A percentile compares a stretch with the other conserved stretches of the same genome.
These are phyloP conservation scores for Heracleum sosnowskyi DNA, from an alignment of 129 eudicot species.

Conservation along the genomic window DNA sequence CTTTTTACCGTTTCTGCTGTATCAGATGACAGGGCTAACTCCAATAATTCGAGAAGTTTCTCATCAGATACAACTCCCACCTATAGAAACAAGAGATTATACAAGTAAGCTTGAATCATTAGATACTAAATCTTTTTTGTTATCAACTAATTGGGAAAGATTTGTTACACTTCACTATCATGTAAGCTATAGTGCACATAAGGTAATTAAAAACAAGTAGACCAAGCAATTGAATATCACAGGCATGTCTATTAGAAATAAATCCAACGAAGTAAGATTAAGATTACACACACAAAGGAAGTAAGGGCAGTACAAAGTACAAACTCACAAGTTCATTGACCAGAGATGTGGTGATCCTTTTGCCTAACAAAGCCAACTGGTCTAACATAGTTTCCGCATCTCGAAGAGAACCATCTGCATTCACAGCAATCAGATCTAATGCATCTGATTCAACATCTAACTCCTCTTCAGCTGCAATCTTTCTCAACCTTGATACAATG, in stretches of 20 bases:
- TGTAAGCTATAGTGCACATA: not conserved
- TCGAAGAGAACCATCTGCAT: constrained; percentile 88
- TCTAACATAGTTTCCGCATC: constrained; percentile 98
- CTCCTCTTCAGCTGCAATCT: constrained; percentile 64
- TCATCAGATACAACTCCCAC: constrained; percentile 90
- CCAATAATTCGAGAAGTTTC: constrained; percentile 70
- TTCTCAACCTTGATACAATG: constrained; percentile 57
- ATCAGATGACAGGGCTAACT: constrained; percentile 83
- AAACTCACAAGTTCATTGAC: constrained; percentile 91
- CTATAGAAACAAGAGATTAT: constrained; percentile 23
- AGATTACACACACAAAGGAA: not conserved
- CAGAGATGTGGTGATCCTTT: constrained; percentile 60
- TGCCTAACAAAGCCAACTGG: constrained; percentile 88
- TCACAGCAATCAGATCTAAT: constrained; percentile 67
- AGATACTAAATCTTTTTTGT: not conserved
- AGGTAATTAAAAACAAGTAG: not conserved
- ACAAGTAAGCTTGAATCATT: not conserved
- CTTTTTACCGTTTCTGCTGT: constrained; percentile 85
- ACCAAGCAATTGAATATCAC: not conserved
- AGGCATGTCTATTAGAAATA: not conserved
- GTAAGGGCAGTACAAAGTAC: constrained; percentile 10
- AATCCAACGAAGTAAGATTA: not conserved
- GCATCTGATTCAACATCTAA: constrained; percentile 74
- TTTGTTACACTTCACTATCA: not conserved
- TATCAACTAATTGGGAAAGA: not conserved